Conservation (phyloP, 2,329 filamentous ascomycete genomes). For the Tolypocladium album region DNA sequence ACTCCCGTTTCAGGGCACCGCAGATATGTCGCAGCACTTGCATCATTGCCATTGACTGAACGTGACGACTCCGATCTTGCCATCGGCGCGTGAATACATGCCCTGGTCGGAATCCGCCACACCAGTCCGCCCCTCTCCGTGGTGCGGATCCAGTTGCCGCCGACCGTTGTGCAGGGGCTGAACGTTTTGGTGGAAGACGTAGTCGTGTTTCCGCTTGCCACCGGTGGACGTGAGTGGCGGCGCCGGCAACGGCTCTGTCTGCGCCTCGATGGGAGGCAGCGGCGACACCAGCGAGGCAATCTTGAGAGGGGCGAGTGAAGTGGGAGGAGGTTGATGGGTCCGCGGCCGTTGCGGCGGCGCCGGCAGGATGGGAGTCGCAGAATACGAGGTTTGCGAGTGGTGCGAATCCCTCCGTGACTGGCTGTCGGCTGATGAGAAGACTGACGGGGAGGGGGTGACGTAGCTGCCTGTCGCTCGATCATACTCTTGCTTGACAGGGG, state of each 20-base stretch:
- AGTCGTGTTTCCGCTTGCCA: conserved; percentile 26
- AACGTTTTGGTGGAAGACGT: conserved; percentile 19
- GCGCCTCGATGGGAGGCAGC: conserved; percentile 22
- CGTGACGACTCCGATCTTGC: conserved; percentile 16
- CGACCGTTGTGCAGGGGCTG: conserved; percentile 25
- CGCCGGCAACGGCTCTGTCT: conserved; percentile 17
- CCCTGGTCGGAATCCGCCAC: conserved; percentile 18
- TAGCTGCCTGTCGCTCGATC: conserved; percentile 25
- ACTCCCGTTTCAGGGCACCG: background rate
- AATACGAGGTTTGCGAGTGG: conserved; percentile 16
- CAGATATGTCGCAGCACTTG: background rate
- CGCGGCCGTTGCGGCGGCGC: conserved; percentile 11
- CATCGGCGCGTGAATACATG: conserved; percentile 24
- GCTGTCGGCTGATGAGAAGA: conserved; percentile 15
- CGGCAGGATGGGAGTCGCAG: conserved; percentile 14
- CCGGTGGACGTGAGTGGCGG: conserved; percentile 16
- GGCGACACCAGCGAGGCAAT: conserved; percentile 23
- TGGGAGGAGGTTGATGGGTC: conserved; percentile 5
- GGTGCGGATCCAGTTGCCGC: conserved; percentile 23
- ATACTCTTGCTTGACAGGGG: conserved; percentile 22
- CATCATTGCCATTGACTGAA: conserved; percentile 17
- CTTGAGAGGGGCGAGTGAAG: conserved; percentile 25
- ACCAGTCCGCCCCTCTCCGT: conserved; percentile 11
- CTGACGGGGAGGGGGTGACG: conserved; percentile 26
- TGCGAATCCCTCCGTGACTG: conserved; percentile 20